Evolutionary conservation across 495 filamentous ascomycete species (phyloP), one percentile per base, ranked within the genome.

Genomic region (Tricharina praecox): DNA sequence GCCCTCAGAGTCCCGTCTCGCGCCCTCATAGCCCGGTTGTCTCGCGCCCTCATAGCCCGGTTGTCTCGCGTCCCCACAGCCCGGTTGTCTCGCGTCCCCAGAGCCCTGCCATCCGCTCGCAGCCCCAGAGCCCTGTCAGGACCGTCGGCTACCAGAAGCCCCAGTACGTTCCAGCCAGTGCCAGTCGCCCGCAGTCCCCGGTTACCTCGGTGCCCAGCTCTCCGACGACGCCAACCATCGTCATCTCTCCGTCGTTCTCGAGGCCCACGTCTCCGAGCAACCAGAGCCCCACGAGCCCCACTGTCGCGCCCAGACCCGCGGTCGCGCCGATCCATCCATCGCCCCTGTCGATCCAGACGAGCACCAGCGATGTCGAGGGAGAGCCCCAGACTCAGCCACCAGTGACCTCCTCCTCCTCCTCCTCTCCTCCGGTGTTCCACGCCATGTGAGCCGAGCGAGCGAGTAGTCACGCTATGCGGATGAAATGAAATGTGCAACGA

Each of bases 71-170:
- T 23, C 43, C 55, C 8, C 44, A 58, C 26, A 54, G 50, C 35
- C 56, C 56, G 10, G n/a, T n/a, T n/a, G 43, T 38, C 2, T 21
- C 9, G 13, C 30, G 42, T 8, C 30, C 49, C 20, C 42, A 47
- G 18, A 51, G 50, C 19, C 43, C 55, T 18, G 28, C 43, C 18
- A 21, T 40, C 1, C 53, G 33, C 8, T 32, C 53, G 5, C 53
- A 48, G 26, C 5, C 19, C 36, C 36, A 39, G 36, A 5, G 36
- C 32, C 19, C n/a, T 50, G 39, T 15, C 49, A 51, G 3, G 23
- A 48, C 9, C 19, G 52, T 25, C n/a, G 56, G 56, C 16, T 59
- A 59, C n/a, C 43, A 50, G 3, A 59, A 59, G 19, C 32, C 55
- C 16, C 48, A 54, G 23, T 59, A 59, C 42, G 48, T 48, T 13